A percentile compares a stretch with the other conserved stretches of the same genome.
Conservation (phyloP, 2,329 filamentous ascomycete genomes). For the Triangularia verruculosa region DNA sequence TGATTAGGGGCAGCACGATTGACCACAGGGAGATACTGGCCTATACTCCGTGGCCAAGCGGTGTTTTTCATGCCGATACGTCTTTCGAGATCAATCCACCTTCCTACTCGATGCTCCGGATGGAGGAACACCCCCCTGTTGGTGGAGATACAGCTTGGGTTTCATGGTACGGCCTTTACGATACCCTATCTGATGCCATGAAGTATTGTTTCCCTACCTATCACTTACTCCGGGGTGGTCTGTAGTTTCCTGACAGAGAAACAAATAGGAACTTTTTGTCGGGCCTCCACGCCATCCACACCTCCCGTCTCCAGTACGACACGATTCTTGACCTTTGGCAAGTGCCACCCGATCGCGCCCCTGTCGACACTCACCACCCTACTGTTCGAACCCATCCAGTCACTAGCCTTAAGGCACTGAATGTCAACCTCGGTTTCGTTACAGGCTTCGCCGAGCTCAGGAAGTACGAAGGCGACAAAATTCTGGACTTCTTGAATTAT, state of each 20-base stretch:
- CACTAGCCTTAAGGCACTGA: slow-evolving; percentile 44
- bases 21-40: slow-evolving; percentile 44
- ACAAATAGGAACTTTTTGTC: slow-evolving; percentile 36
- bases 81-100: slow-evolving; percentile 51
- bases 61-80: slow-evolving; percentile 49
- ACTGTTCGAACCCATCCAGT: slow-evolving; percentile 49
- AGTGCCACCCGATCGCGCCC: slow-evolving; percentile 40
- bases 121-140: slow-evolving; percentile 47
- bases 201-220: slow-evolving; percentile 26
- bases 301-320: slow-evolving; percentile 45
- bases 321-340: slow-evolving; percentile 46
- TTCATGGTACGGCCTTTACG: slow-evolving; percentile 45
- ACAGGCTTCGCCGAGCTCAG: slow-evolving; percentile 49
- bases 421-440: slow-evolving; percentile 46
- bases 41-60: slow-evolving; percentile 47
- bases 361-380: slow-evolving; percentile 47
- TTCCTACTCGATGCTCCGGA: slow-evolving; percentile 48
- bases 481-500: slow-evolving; percentile 44
- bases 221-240: background rate
- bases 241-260: background rate
- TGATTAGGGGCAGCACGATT: slow-evolving; percentile 43
- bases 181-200: slow-evolving; percentile 42
- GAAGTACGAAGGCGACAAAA: slow-evolving; percentile 45
- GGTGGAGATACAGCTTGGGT: slow-evolving; percentile 49
- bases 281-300: slow-evolving; percentile 45